phyloP scores from a whole-genome alignment of 768 basidiomycete species.

The Kwoniella europaea region DNA sequence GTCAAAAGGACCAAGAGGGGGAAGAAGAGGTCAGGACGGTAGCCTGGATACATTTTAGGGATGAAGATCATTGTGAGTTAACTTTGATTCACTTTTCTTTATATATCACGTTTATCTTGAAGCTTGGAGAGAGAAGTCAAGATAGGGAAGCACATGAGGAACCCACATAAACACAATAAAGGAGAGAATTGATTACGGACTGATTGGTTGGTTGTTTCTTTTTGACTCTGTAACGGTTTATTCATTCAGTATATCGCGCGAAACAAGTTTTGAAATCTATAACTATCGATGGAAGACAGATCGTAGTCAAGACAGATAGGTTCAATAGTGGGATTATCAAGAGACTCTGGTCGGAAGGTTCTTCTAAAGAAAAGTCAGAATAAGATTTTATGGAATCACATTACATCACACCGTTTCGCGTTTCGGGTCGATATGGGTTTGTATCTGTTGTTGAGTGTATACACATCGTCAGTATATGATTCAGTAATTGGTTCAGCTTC shows the following conservation, averaged over 20 bases:
- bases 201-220: not conserved
- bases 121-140: too few species aligned
- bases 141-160: too few species aligned
- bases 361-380: not conserved
- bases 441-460: too few species aligned
- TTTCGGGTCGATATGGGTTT: too few species aligned
- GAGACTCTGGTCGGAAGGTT: not conserved
- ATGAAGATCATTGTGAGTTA: slow-evolving; percentile 25
- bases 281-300: slow-evolving; percentile 19
- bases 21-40: slow-evolving; percentile 13
- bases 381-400: not conserved
- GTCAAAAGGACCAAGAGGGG: not conserved
- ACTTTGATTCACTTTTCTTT: not conserved
- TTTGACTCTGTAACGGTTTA: not conserved
- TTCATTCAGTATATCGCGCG: slow-evolving; percentile 22
- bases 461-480: too few species aligned
- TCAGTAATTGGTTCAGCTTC: too few species aligned
- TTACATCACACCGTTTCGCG: not conserved
- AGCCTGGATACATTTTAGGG: slow-evolving; percentile 28
- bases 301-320: slow-evolving; percentile 15
- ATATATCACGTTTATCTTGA: too few species aligned
- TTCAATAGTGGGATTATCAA: slow-evolving; percentile 12
- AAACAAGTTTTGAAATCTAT: slow-evolving; percentile 15
- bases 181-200: not conserved
- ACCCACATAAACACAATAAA: too few species aligned